Evolutionary conservation across 345 rosid species (phyloP), one percentile per base, ranked within the genome.

Genomic region (Fremontodendron californicum): DNA sequence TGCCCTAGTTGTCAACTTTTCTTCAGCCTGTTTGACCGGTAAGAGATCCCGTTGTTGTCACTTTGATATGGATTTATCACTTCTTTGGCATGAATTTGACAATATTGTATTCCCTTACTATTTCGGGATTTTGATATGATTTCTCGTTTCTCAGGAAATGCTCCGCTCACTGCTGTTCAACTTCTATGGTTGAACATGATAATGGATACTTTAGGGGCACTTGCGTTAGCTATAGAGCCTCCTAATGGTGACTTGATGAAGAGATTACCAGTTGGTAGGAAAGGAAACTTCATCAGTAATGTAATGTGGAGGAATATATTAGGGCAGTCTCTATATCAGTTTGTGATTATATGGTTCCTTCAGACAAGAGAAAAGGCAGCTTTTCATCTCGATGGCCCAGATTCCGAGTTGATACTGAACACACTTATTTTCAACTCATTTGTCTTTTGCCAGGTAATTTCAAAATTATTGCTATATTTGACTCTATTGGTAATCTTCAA

Each of bases 271-370:
- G 94, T 88, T 60, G 98, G 95, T 66, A 84, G 93, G 83, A 86
- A 87, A 75, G 89, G 97, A 70, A 95, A 89, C 85, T 93, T 95
- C 85, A 89, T 93, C 81, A 92, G 87, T 52, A 93, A 93, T 77
- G 89, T 95, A 33, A 95, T 95, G 98, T 95, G 99, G 98, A 92
- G 99, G 85, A 95, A 93, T 79, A 92, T 95, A 66, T 79, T 92
- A 73, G 98, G 99, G 55, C 98, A 95, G 85, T 92, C 99, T 37
- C 25, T 92, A 10, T 93, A 91, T 85, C 98, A 94, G 87, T 86
- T 94, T 64, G 77, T 86, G 60, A 72, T 91, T 76, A 71, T 94
- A 78, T 87, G 92, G 92, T 85, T 81, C 76, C 89, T 93, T 64
- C 91, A 90, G 76, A 88, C 92, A 31, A 84, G 82, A 51, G 97